Conservation (phyloP, 2,329 filamentous ascomycete genomes). For the Sphaerulina musiva region DNA sequence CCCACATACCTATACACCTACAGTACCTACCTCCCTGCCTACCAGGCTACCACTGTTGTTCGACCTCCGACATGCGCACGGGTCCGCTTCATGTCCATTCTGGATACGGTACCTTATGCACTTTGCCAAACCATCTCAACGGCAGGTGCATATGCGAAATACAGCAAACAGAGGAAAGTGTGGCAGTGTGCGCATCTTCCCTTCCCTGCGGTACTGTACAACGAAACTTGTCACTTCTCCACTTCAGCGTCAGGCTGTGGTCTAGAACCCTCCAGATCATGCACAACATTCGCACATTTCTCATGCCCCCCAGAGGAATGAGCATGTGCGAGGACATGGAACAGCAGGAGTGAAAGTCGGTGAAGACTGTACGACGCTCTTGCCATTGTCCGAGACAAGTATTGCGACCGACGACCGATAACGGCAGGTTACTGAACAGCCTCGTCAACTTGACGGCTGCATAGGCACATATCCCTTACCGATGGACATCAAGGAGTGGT, state of each 20-base stretch:
- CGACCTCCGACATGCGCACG: too few relatives aligned
- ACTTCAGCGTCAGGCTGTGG: background rate
- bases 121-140: background rate
- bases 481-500: slow-evolving; percentile 45
- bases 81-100: too few relatives aligned
- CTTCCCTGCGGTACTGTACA: background rate
- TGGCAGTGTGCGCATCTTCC: background rate
- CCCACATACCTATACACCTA: too few relatives aligned
- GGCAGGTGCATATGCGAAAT: background rate
- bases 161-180: background rate
- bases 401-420: background rate
- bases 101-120: background rate
- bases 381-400: background rate
- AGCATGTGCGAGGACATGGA: background rate
- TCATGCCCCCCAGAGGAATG: background rate
- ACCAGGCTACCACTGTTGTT: too few relatives aligned
- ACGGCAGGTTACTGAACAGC: slow-evolving; percentile 1
- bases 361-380: background rate
- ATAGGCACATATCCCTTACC: slow-evolving; percentile 10
- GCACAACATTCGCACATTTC: background rate
- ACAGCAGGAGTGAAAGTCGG: background rate
- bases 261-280: slow-evolving; percentile 3
- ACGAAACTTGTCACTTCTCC: background rate
- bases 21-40: too few relatives aligned
- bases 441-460: slow-evolving; percentile 4